Base-by-base conservation (phyloP, 208 protist species). In the Angomonas desouzai region DNA sequence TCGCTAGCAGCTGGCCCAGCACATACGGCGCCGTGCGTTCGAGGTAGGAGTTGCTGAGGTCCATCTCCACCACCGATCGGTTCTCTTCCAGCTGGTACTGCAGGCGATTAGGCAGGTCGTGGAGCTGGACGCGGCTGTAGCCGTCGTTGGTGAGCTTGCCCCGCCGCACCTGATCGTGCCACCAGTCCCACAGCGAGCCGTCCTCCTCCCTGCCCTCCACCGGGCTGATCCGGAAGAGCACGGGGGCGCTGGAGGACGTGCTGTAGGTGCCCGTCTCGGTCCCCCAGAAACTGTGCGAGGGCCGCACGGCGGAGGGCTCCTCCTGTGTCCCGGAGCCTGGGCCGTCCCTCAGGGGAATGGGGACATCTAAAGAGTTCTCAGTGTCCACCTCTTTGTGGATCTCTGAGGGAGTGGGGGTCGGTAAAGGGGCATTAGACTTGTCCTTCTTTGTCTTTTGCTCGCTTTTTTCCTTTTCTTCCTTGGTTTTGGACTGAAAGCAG, bases 1-100 rank as follows among this genome's bases (percentile, higher is more conserved):
- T 83, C 16, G 80, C 60, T 55, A 94, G 61, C 23, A 94, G 73
- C 18, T 70, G 62, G 1, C 80, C 84, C 28, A 94, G 59, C 34
- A 85, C 69, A 72, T 85, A 89, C 33, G 87, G 87, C 23, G 84
- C 87, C 16, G 80, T 81, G 27, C 74, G 81, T 66, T 89, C 84
- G 74, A 94, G 83, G 73, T 79, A 94, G 74, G 79, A 88, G 64
- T 67, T 72, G 49, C 82, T 70, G 18, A 94, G 63, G 70, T 94
- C 80, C 29, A 91, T 56, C 62, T 94, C 84, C 23, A 94, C 84
- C 3, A 61, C 59, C 10, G 33, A 58, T 11, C 77, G 81, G 55
- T 90, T 68, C 53, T 75, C 72, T 28, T 84, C 74, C 61, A 81
- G 75, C 70, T 93, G 87, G 34, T 66, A 67, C 18, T 34, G 49